Base-by-base conservation (phyloP, 179 eudicot genomes). In the Beta lomatogona region DNA sequence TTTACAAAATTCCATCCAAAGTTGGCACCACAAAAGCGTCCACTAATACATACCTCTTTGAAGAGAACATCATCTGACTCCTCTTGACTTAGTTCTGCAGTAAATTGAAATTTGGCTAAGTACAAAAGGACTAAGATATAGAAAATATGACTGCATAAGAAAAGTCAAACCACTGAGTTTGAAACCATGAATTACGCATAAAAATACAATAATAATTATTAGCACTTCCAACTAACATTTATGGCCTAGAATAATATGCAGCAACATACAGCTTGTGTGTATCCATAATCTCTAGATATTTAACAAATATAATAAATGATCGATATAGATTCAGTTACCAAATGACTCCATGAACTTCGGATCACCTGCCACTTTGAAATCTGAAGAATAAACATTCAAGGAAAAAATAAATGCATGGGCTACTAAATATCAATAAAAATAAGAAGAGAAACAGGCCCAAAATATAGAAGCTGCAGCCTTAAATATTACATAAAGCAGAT, bases 51-150 rank as follows among this genome's bases (percentile, higher is more conserved):
- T 55, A 96, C 99, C 98, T 94, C 93, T 84, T 96, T 96, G 79
- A 96, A 96, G 75, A 89, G 89, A 83, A 96, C 92, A 87, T 96
- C 99, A 85, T 94, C 93, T 8, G 90, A 80, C 85, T 94, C 99
- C 81, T 96, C 97, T 81, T 89, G 90, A 83, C 93, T 88, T 82
- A 94, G 75, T 67, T 91, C 99, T 96, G 98, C 89, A 90, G 77
- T 55, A 54, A 78, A 81, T 61, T 79, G 6, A 71, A 59, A 69
- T 11, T 44, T 46, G 64, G 44, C 2, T 22, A 77, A 75, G 69
- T 55, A 75, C 68, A 57, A 36, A 54, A 75, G 36, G 13, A 53
- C 21, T 46, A 50, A 25, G 46, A 81, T 64, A 65, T 58, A 8
- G 18, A 8, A 55, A 36, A 57, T 57, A 31, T 6, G 18, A 57